phyloP scores from a whole-genome alignment of 352 stramenopile species.

The Globisporangium recalcitrans region DNA sequence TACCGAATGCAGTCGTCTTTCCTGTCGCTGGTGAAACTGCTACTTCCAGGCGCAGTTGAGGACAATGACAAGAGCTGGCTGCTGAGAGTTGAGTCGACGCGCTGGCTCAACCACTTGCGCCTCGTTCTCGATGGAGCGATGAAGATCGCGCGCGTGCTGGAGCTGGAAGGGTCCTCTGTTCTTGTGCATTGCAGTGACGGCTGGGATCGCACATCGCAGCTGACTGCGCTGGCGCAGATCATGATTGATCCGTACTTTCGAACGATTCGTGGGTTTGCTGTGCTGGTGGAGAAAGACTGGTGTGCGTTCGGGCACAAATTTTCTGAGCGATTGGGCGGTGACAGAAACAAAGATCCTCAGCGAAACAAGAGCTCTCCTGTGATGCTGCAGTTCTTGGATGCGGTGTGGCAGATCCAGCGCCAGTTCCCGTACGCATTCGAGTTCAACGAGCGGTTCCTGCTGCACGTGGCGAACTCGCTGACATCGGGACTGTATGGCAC shows the following conservation, averaged over 20 bases:
- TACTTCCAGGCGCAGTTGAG: constrained; percentile 53
- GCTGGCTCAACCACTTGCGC: constrained; percentile 83
- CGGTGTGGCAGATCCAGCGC: constrained; percentile 77
- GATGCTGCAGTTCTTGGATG: constrained; percentile 86
- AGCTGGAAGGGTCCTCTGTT: constrained; percentile 71
- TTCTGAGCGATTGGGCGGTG: constrained; percentile 53
- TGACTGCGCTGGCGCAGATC: constrained; percentile 72
- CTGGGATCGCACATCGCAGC: constrained; percentile 83
- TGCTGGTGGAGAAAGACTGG: constrained; percentile 86
- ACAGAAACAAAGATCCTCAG: constrained; percentile 71
- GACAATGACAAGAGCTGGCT: constrained; percentile 68
- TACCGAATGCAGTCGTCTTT: constrained; percentile 88
- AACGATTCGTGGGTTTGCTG: constrained; percentile 78
- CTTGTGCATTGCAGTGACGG: constrained; percentile 88
- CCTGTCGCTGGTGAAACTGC: constrained; percentile 62
- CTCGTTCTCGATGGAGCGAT: constrained; percentile 75
- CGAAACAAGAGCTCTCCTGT: constrained; percentile 77
- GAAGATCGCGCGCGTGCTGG: constrained; percentile 84
- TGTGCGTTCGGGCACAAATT: constrained; percentile 85
- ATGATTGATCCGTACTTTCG: constrained; percentile 87
- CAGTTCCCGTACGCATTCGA: constrained; percentile 82
- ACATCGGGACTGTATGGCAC: constrained; percentile 80
- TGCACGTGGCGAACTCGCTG: constrained; percentile 75
- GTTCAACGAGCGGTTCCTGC: constrained; percentile 80
- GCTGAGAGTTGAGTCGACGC: constrained; percentile 67